Evolutionary conservation across 805 yeast species (phyloP), one percentile per base, ranked within the genome.

Genomic region (Wickerhamomyces pijperi): DNA sequence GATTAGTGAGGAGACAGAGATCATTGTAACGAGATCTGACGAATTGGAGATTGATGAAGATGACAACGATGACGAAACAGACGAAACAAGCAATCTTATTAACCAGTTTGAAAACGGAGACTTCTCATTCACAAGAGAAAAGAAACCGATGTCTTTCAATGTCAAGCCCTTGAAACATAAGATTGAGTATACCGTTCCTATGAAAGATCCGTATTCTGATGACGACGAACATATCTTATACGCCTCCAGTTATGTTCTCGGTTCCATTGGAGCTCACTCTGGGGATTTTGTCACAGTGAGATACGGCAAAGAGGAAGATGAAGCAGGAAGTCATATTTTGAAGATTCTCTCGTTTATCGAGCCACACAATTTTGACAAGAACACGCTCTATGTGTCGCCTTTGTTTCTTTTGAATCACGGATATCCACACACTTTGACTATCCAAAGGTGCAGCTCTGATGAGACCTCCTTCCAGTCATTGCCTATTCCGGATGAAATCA

Each of bases 201-300:
- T 5, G 18, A n/a, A 18, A 28, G 28, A 8, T 43, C 48, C 9
- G 23, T 21, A 21, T 34, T 43, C 44, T 13, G 77, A 68, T 25
- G 82, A 76, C 44, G 58, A 60, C 15, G 71, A 68, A 39, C 46
- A 65, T n/a, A 51, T 62, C 21, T 76, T 60, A 0, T 70, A 64
- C 41, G 56, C 78, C 12, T 65, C 68, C 34, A 61, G 76, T 1
- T 40, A 45, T 11, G 78, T 71, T 34, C 60, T 85, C 20, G 65
- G 74, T 17, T 66, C 64, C 18, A 59, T 82, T 20, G 82, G 85
- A 0, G 64, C 74, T 19, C 74, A 81, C 44, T 75, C 80, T 41
- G 94, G 94, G 3, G 92, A 82, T 50, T 56, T 70, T 36, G 77
- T 76, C 3, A 56, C 61, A 13, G 36, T 74, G n/a, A 25, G n/a